Percentiles rank a stretch among this genome's conserved stretches.
Evolutionary conservation across 345 rosid genomes (phyloP).

Genomic region (Aquilaria yunnanensis): DNA sequence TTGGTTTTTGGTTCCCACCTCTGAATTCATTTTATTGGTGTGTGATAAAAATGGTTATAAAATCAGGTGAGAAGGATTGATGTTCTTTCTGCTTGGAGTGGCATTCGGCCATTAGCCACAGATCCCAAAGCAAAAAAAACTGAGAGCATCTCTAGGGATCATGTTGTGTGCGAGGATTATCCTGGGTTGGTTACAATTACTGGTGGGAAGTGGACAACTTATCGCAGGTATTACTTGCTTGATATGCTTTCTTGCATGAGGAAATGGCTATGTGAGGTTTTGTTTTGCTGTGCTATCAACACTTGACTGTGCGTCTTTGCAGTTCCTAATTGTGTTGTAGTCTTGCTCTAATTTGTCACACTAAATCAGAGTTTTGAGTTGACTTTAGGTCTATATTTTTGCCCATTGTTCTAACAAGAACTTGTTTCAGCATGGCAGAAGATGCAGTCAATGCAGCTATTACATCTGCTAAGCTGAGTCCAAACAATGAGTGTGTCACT

Average conservation of each 20-base stretch:
- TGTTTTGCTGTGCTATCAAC: background rate
- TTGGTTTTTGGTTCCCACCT: too few relatives aligned
- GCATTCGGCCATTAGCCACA: constrained; percentile 88
- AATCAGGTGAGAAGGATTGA: constrained; percentile 79
- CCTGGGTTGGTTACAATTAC: constrained; percentile 97
- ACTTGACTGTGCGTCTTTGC: background rate
- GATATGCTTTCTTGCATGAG: background rate
- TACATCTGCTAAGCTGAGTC: constrained; percentile 72
- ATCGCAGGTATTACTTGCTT: constrained; percentile 57
- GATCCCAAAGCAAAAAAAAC: constrained; percentile 92
- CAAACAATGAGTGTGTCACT: constrained; percentile 60
- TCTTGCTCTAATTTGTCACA: background rate
- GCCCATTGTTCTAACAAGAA: constrained; percentile 19
- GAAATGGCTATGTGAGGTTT: background rate
- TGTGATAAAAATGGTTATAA: constrained; percentile 11
- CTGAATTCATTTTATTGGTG: background rate
- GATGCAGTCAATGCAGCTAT: constrained; percentile 94
- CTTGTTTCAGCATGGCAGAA: constrained; percentile 92
- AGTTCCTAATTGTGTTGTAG: too few relatives aligned
- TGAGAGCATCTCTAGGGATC: constrained; percentile 96
- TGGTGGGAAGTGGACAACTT: constrained; percentile 99
- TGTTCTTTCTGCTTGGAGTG: constrained; percentile 99
- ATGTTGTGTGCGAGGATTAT: constrained; percentile 76
- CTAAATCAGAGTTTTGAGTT: too few relatives aligned
- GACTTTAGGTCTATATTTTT: too few relatives aligned